phyloP scores from a whole-genome alignment of 805 yeast species.

The Yamadazyma nakazawae region DNA sequence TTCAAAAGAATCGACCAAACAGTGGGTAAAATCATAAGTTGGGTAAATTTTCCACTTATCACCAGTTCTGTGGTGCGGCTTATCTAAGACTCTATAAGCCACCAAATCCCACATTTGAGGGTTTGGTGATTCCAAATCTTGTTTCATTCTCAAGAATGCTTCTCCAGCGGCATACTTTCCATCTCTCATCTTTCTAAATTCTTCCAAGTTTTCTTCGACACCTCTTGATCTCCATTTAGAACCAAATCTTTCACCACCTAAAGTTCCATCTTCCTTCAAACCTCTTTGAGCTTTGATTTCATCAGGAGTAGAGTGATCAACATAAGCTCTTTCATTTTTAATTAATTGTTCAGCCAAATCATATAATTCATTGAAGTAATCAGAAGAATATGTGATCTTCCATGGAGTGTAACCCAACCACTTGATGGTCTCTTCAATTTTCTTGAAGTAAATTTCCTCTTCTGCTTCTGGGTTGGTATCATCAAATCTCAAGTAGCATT shows the following conservation, averaged over 20 bases:
- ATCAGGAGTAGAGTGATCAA: constrained; percentile 90
- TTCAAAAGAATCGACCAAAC: constrained; percentile 96
- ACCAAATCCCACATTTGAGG: constrained; percentile 99
- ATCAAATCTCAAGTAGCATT: constrained; percentile 89
- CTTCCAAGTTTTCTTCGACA: constrained; percentile 68
- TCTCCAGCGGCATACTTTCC: constrained; percentile 87
- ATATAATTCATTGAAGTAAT: constrained; percentile 87
- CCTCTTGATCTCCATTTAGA: constrained; percentile 73
- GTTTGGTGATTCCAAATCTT: constrained; percentile 81
- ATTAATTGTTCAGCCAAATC: constrained; percentile 84
- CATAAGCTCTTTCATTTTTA: constrained; percentile 70
- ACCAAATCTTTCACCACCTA: constrained; percentile 88
- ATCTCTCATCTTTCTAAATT: constrained; percentile 88
- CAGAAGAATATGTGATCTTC: constrained; percentile 94
- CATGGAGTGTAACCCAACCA: constrained; percentile 97
- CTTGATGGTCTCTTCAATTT: constrained; percentile 76
- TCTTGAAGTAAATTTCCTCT: constrained; percentile 83
- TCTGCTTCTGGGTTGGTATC: constrained; percentile 99
- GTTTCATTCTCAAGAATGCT: constrained; percentile 96
- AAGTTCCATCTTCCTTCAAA: constrained; percentile 83
- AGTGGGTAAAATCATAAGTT: constrained; percentile 98
- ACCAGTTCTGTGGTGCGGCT: constrained; percentile 95
- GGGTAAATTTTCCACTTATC: constrained; percentile 97
- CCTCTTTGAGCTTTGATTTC: constrained; percentile 91
- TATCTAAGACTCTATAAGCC: constrained; percentile 90